A percentile compares a stretch with the other conserved stretches of the same genome.
phyloP scores from a whole-genome alignment of 441 rosid species.

The Croton laevigatus region DNA sequence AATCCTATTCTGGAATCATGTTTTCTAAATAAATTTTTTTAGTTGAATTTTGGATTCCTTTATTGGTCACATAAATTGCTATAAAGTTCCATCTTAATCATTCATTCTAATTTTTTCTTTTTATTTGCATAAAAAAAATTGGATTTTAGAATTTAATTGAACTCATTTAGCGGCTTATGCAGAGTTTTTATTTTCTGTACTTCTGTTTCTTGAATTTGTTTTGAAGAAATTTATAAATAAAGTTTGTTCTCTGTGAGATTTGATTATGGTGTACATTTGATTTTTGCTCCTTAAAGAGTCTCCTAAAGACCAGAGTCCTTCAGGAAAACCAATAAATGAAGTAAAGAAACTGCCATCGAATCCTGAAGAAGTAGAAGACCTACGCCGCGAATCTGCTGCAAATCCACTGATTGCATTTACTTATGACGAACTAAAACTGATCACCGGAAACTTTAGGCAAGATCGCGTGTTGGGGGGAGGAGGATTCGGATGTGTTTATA shows the following conservation, averaged over 20 bases:
- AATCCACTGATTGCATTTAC: constrained; percentile 88
- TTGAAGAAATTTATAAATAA: not conserved
- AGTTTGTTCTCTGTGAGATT: not conserved
- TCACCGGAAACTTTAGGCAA: constrained; percentile 81
- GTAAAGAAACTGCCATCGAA: constrained; percentile 73
- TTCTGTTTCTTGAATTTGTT: not conserved
- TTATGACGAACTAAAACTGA: constrained; percentile 62
- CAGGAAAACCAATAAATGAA: constrained; percentile 37
- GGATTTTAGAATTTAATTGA: not conserved
- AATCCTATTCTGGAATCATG: not conserved
- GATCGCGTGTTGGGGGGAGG: constrained; percentile 92
- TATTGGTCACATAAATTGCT: constrained; percentile 6
- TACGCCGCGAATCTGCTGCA: constrained; percentile 71
- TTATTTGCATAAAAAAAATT: too few relatives aligned
- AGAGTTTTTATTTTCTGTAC: not conserved
- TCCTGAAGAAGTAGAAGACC: constrained; percentile 90
- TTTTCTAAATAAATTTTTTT: not conserved
- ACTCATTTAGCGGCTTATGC: not conserved
- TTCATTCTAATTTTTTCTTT: not conserved
- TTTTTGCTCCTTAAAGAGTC: constrained; percentile 43
- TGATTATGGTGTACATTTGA: not conserved
- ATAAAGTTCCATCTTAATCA: not conserved
- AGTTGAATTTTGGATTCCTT: constrained; percentile 1
- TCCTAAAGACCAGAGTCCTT: constrained; percentile 54
- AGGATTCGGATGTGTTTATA: constrained; percentile 91